phyloP scores from a whole-genome alignment of 768 basidiomycete species.

The Macrolepiota fuliginosa region DNA sequence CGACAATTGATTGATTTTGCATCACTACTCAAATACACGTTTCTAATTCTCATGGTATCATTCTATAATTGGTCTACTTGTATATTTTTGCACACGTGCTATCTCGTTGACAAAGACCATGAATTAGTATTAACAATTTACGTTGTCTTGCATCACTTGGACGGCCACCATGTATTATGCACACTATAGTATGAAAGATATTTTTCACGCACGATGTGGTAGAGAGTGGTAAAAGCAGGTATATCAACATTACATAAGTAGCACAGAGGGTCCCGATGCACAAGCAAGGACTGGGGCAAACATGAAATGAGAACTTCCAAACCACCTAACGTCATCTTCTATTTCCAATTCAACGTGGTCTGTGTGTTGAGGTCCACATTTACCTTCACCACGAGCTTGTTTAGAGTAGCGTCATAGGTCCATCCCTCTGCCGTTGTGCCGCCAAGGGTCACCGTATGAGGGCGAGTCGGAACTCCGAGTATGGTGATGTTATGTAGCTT shows the following conservation, averaged over 20 bases:
- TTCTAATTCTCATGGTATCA: background rate
- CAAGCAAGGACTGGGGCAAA: background rate
- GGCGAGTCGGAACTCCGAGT: constrained; percentile 48
- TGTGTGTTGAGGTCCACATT: constrained; percentile 40
- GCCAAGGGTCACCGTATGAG: constrained; percentile 37
- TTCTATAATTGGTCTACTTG: constrained; percentile 7
- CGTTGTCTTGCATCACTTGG: background rate
- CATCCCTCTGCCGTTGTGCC: constrained; percentile 32
- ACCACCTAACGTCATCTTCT: background rate
- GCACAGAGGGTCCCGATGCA: background rate
- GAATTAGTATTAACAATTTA: background rate
- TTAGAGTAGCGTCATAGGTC: constrained; percentile 35
- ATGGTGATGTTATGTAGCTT: constrained; percentile 52
- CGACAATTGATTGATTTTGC: background rate
- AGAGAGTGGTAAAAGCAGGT: background rate
- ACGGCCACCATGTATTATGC: background rate
- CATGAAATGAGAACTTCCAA: background rate
- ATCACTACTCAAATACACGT: background rate
- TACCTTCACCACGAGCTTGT: constrained; percentile 40
- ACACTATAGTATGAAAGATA: background rate
- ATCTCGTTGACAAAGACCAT: background rate
- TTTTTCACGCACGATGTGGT: background rate
- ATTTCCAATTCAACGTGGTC: background rate
- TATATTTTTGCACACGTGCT: background rate
- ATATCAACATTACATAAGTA: background rate